Conservation (phyloP, 2,329 filamentous ascomycete species). For the Drechslerella dactyloides region DNA sequence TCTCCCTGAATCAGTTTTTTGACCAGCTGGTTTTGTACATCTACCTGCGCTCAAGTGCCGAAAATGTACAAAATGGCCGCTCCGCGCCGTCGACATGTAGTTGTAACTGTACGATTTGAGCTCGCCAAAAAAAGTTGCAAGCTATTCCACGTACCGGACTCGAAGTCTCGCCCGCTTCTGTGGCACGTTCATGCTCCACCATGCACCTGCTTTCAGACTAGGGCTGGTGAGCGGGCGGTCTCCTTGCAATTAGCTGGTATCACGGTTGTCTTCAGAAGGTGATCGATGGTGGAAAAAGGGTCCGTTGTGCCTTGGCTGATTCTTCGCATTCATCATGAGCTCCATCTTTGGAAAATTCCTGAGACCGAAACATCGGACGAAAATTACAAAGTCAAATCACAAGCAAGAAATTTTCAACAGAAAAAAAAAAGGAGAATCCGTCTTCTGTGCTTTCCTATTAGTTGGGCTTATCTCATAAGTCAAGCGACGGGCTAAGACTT, state of each 20-base stretch:
- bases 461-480: constrained; percentile 8
- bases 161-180: neutral
- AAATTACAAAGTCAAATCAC: constrained; percentile 12
- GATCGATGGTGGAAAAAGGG: constrained; percentile 25
- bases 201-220: constrained; percentile 28
- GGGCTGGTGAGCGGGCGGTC: neutral
- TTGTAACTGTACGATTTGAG: neutral
- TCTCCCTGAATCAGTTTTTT: neutral
- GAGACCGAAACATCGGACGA: constrained; percentile 45
- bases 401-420: neutral
- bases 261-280: constrained; percentile 17
- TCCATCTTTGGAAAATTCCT: constrained; percentile 1
- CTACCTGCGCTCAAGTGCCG: neutral
- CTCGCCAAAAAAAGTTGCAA: neutral
- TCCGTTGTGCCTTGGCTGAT: constrained; percentile 3
- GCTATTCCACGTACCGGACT: neutral
- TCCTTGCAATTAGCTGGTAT: neutral
- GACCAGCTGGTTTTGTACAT: too few species aligned
- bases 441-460: neutral
- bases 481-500: too few species aligned
- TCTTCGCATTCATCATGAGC: constrained; percentile 8
- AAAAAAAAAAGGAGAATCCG: constrained; percentile 5
- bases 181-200: constrained; percentile 12
- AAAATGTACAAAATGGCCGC: neutral
- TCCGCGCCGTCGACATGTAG: neutral